phyloP scores from a whole-genome alignment of 2,329 filamentous ascomycete species.

The Epichloe festucae region DNA sequence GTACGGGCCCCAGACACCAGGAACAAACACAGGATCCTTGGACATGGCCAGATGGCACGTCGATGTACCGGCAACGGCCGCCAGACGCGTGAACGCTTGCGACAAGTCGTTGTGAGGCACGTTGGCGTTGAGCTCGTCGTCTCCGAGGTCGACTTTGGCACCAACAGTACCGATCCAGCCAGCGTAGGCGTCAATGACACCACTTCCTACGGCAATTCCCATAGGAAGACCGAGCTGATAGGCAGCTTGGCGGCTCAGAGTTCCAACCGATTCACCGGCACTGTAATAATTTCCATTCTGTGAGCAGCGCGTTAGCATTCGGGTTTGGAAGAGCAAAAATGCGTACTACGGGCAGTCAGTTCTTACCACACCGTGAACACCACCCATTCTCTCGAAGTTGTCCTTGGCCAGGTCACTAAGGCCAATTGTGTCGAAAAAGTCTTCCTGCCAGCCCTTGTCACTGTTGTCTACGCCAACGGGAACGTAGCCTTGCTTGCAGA shows the following conservation, averaged over 20 bases:
- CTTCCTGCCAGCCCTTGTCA: conserved; percentile 95
- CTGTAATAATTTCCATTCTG: conserved; percentile 88
- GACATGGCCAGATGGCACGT: conserved; percentile 98
- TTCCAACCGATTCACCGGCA: conserved; percentile 81
- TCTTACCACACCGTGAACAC: conserved; percentile 77
- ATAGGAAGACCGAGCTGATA: conserved; percentile 70
- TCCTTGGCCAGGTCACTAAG: conserved; percentile 74
- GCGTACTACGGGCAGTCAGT: background rate
- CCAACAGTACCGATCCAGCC: conserved; percentile 99
- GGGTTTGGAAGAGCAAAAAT: conserved; percentile 4
- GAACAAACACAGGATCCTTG: conserved; percentile 80
- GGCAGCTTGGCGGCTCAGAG: conserved; percentile 71
- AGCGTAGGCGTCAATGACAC: conserved; percentile 96
- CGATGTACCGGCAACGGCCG: conserved; percentile 89
- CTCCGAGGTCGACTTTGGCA: conserved; percentile 69
- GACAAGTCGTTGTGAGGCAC: conserved; percentile 71
- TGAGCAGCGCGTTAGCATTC: background rate
- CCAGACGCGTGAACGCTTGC: conserved; percentile 84
- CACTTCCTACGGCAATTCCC: conserved; percentile 85
- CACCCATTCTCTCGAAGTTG: conserved; percentile 85
- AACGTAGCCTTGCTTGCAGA: conserved; percentile 94
- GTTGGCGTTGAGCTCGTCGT: conserved; percentile 52
- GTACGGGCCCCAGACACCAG: conserved; percentile 95
- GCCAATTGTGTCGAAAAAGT: conserved; percentile 80
- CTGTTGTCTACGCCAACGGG: conserved; percentile 95